These are phyloP conservation scores for Suillus ampliporus DNA, from an alignment of 768 basidiomycete species.

Conservation along the genomic window DNA sequence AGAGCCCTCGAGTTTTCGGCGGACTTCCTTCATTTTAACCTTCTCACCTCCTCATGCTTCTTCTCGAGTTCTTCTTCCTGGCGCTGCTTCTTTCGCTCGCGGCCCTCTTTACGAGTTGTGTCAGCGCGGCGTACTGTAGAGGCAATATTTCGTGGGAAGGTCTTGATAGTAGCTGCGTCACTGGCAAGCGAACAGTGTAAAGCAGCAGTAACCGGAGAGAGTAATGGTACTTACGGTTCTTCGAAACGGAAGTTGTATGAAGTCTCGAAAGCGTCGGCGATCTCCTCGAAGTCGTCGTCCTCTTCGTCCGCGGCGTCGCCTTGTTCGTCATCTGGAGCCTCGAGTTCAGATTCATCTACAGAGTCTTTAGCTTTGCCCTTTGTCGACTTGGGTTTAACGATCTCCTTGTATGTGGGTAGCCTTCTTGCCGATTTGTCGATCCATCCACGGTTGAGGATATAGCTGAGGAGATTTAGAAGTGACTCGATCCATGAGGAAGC, in stretches of 20 bases:
- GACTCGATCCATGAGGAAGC: neutral
- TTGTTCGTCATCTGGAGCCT: slow-evolving; percentile 31
- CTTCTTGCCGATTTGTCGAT: slow-evolving; percentile 78
- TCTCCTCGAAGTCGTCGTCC: slow-evolving; percentile 86
- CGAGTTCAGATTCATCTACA: slow-evolving; percentile 20
- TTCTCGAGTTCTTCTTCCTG: slow-evolving; percentile 55
- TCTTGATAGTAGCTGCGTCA: slow-evolving; percentile 64
- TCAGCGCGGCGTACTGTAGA: slow-evolving; percentile 74
- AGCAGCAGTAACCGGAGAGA: neutral
- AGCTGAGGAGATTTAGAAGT: slow-evolving; percentile 54
- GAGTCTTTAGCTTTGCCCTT: slow-evolving; percentile 17
- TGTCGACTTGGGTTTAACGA: slow-evolving; percentile 49
- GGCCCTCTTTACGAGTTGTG: slow-evolving; percentile 82
- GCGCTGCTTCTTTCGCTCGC: slow-evolving; percentile 74
- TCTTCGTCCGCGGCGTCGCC: slow-evolving; percentile 29
- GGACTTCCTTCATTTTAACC: slow-evolving; percentile 83
- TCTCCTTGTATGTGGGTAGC: slow-evolving; percentile 86
- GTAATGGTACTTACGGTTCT: slow-evolving; percentile 72
- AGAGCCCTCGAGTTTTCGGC: slow-evolving; percentile 77
- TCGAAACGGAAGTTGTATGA: slow-evolving; percentile 98
- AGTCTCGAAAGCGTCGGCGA: slow-evolving; percentile 91
- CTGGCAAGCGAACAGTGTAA: slow-evolving; percentile 40
- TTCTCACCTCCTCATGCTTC: slow-evolving; percentile 74
- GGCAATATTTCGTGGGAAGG: slow-evolving; percentile 77
- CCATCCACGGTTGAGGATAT: slow-evolving; percentile 98